These are phyloP conservation scores for Lobosporangium transversale DNA, from an alignment of 192 early-diverging fungal species.

Conservation along the genomic window DNA sequence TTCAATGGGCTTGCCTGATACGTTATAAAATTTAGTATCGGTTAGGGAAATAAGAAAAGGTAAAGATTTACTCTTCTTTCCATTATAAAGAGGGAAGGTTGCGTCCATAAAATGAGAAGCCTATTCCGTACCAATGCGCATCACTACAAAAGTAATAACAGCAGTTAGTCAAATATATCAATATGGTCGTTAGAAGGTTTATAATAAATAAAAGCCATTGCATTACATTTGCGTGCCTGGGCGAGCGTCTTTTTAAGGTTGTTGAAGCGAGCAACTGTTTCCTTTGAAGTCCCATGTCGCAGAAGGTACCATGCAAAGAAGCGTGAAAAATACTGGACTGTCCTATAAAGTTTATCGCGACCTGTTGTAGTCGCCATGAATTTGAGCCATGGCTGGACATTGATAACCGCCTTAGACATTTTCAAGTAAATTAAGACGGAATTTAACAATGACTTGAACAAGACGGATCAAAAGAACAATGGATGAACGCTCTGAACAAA, in stretches of 20 bases:
- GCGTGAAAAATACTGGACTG: conserved; percentile 88
- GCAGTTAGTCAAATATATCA: neutral
- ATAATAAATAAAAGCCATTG: too few species aligned
- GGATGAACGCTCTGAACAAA: too few species aligned
- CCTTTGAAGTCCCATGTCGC: conserved; percentile 66
- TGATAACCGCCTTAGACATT: conserved; percentile 28
- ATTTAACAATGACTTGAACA: too few species aligned
- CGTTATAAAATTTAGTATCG: neutral
- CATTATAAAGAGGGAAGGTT: too few species aligned
- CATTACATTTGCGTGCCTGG: conserved; percentile 76
- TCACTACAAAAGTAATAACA: conserved; percentile 14
- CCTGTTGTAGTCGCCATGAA: conserved; percentile 72
- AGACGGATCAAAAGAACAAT: too few species aligned
- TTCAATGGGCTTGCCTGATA: conserved; percentile 68
- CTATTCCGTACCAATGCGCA: conserved; percentile 35
- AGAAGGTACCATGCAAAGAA: conserved; percentile 77
- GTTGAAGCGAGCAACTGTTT: conserved; percentile 63
- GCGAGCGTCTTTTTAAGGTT: conserved; percentile 70
- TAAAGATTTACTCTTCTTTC: too few species aligned
- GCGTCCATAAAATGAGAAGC: too few species aligned
- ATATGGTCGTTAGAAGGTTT: too few species aligned
- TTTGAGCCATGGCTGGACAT: conserved; percentile 56
- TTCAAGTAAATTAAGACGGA: neutral
- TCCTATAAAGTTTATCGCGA: conserved; percentile 82
- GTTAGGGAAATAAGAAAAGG: too few species aligned